A percentile compares a stretch with the other conserved stretches of the same genome.
These are phyloP conservation scores for Ilyonectria sp. DNA, from an alignment of 2,329 filamentous ascomycete genomes.

Conservation along the genomic window DNA sequence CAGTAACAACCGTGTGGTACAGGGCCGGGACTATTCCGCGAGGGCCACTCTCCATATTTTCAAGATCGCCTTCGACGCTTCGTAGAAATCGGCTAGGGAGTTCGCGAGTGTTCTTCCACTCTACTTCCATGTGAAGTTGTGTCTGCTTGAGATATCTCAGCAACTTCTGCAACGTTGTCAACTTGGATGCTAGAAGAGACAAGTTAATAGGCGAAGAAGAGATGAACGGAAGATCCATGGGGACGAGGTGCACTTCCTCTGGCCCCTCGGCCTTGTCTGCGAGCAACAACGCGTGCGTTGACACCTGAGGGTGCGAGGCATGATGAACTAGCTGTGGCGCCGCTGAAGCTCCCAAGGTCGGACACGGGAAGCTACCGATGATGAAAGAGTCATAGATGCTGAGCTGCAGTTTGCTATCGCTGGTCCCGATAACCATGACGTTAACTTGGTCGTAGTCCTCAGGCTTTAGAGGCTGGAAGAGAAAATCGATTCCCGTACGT, in stretches of 20 bases:
- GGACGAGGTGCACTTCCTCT: slow-evolving; percentile 70
- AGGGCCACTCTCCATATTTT: slow-evolving; percentile 70
- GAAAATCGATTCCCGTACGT: slow-evolving; percentile 76
- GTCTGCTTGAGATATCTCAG: slow-evolving; percentile 88
- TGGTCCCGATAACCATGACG: slow-evolving; percentile 82
- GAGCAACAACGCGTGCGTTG: slow-evolving; percentile 83
- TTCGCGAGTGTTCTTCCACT: slow-evolving; percentile 88
- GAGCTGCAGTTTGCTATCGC: slow-evolving; percentile 80
- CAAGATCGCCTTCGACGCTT: slow-evolving; percentile 82
- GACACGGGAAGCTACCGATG: slow-evolving; percentile 76
- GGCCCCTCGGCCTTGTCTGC: slow-evolving; percentile 53
- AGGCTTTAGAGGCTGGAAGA: slow-evolving; percentile 75
- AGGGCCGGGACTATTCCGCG: slow-evolving; percentile 79
- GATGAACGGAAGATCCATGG: slow-evolving; percentile 88
- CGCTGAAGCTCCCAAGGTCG: slow-evolving; percentile 49
- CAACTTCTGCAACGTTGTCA: slow-evolving; percentile 89
- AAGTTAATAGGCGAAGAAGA: slow-evolving; percentile 84
- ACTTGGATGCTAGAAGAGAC: slow-evolving; percentile 87
- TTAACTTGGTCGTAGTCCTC: slow-evolving; percentile 83
- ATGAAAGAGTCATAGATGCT: slow-evolving; percentile 90
- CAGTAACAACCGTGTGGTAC: slow-evolving; percentile 88
- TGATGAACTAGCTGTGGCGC: slow-evolving; percentile 67
- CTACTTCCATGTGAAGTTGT: slow-evolving; percentile 82
- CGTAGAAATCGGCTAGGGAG: slow-evolving; percentile 84
- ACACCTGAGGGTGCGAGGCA: slow-evolving; percentile 79